Evolutionary conservation across 164 flowering plant genomes (phyloP).

Genomic region (Kalanchoe fedtschenkoi): DNA sequence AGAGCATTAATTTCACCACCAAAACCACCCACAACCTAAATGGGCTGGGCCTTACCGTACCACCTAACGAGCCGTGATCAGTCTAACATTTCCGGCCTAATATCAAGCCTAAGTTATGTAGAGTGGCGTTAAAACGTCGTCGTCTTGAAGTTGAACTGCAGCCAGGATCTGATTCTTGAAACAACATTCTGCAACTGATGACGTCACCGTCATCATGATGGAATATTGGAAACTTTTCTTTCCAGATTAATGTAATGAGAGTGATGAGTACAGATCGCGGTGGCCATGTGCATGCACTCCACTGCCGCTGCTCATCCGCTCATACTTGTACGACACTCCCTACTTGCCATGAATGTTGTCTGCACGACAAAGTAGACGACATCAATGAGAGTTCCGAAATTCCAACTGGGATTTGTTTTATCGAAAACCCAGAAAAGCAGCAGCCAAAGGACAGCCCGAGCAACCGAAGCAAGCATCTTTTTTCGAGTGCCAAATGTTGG

Average conservation of each 20-base stretch:
- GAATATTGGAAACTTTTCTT: background rate
- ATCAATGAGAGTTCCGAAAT: background rate
- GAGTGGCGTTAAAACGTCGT: no score
- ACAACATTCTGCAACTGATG: conserved; percentile 1
- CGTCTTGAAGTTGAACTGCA: no score
- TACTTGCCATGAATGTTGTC: background rate
- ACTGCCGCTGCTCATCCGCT: background rate
- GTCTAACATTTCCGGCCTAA: no score
- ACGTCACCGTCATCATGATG: background rate
- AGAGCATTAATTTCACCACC: no score
- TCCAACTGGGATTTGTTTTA: background rate
- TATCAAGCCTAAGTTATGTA: no score
- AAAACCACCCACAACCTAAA: no score
- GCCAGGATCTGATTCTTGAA: no score
- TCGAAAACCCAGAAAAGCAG: background rate
- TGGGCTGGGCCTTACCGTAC: no score
- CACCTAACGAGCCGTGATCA: no score
- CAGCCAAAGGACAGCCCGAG: background rate
- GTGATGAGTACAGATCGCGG: conserved; percentile 3
- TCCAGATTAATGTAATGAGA: background rate
- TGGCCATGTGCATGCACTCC: conserved; percentile 5
- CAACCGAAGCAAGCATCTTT: no score
- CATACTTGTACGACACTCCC: conserved; percentile 1
- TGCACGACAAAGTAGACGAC: background rate
- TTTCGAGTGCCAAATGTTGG: no score